A percentile compares a stretch with the other conserved stretches of the same genome.
These are phyloP conservation scores for Metschnikowia similis DNA, from an alignment of 805 yeast genomes.

Conservation along the genomic window DNA sequence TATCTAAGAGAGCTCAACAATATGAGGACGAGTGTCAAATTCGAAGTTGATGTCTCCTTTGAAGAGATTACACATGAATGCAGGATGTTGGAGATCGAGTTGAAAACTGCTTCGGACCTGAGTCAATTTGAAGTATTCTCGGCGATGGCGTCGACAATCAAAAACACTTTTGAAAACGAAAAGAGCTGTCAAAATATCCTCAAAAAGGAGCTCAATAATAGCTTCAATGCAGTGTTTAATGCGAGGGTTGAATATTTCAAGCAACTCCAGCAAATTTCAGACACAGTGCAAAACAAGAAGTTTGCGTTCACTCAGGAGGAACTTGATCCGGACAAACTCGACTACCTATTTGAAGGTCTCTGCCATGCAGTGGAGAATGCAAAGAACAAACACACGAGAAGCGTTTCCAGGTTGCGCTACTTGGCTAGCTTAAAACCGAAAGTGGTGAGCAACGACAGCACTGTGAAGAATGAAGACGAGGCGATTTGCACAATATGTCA, in stretches of 20 bases:
- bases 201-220: constrained; percentile 46
- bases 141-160: constrained; percentile 20
- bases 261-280: constrained; percentile 82
- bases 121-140: constrained; percentile 17
- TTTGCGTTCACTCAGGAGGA: constrained; percentile 7
- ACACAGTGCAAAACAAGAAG: constrained; percentile 51
- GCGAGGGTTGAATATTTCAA: constrained; percentile 77
- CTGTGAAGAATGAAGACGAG: constrained; percentile 25
- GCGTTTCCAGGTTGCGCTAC: constrained; percentile 34
- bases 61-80: constrained; percentile 25
- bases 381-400: constrained; percentile 22
- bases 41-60: constrained; percentile 28
- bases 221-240: constrained; percentile 66
- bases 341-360: constrained; percentile 5
- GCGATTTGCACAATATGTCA: constrained; percentile 76
- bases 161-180: constrained; percentile 40
- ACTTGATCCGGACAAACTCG: constrained; percentile 5
- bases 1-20: constrained; percentile 23
- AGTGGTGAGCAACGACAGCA: constrained; percentile 3
- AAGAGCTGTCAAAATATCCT: constrained; percentile 36
- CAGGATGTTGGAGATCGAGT: constrained; percentile 21
- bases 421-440: constrained; percentile 23
- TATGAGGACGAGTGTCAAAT: constrained; percentile 22
- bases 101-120: constrained; percentile 17
- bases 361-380: constrained; percentile 6